phyloP scores from a whole-genome alignment of 2,329 filamentous ascomycete genomes.

The Amesomyces nigricolor region DNA sequence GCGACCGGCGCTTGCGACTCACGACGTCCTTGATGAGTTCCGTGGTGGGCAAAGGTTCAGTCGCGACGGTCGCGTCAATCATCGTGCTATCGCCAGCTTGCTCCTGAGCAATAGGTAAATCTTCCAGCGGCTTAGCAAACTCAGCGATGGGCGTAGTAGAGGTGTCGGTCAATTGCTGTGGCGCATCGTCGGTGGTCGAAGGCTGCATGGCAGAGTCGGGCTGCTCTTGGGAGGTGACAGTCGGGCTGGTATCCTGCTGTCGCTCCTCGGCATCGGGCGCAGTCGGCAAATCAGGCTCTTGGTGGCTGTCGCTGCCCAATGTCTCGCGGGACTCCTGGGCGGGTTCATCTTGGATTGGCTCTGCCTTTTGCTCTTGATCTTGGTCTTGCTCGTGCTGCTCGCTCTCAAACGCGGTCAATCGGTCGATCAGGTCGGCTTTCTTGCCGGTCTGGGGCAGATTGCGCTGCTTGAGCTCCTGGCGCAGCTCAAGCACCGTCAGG shows the following conservation, averaged over 20 bases:
- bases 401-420: conserved; percentile 45
- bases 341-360: not conserved
- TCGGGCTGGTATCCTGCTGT: not conserved
- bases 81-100: not conserved
- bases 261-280: conserved; percentile 5
- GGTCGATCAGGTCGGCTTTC: conserved; percentile 65
- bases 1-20: conserved; percentile 26
- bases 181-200: conserved; percentile 1
- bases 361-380: not conserved
- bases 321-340: conserved; percentile 10
- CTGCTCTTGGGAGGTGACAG: not conserved
- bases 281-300: not conserved
- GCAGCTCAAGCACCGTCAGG: conserved; percentile 70
- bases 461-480: conserved; percentile 66
- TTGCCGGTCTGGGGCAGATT: conserved; percentile 65
- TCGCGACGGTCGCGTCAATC: not conserved
- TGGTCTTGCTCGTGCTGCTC: conserved; percentile 15
- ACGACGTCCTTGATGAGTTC: conserved; percentile 24
- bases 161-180: not conserved
- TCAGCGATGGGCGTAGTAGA: not conserved
- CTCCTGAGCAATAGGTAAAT: not conserved
- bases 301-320: conserved; percentile 5
- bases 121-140: not conserved
- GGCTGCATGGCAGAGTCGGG: not conserved
- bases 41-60: conserved; percentile 10